Evolutionary conservation across 2,329 filamentous ascomycete genomes (phyloP), one percentile per base, ranked within the genome.

Genomic region (Aureobasidium sp.): DNA sequence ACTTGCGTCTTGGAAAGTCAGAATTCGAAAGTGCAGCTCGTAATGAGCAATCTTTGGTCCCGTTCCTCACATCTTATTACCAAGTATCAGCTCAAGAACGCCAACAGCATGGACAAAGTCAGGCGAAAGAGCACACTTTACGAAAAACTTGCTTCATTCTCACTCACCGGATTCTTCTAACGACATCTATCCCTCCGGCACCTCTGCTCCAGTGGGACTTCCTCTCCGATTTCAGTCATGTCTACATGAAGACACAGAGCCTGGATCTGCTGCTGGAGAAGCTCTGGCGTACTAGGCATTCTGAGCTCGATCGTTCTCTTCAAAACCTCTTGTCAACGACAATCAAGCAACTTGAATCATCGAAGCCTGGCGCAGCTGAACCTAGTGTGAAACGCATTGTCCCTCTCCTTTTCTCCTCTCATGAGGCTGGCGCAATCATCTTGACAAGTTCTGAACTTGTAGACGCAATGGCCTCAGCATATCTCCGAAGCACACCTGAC

Each of bases 391-490:
- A 79, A 51, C 77, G 77, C 11, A 70, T 90, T n/a, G 88, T 85
- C 63, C 80, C 84, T 55, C 75, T 92, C 4, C 75, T 91, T 5
- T 80, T 84, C 67, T 79, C 78, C 7, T 90, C 86, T 5, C 78
- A 84, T 0, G 77, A 80, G 27, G 76, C 76, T 48, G 83, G 80
- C 34, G 73, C 77, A 7, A 79, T 89, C 67, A 87, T 96, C 68
- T 83, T 96, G 67, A 88, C 88, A 0, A 93, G 93, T 0, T 91
- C 89, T 56, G 93, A 97, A 74, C 93, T 94, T 68, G 75, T 96
- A 22, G 93, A 97, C 71, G 85, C 88, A 0, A 79, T 96, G 14
- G 78, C 84, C 41, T 77, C 77, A 55, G 86, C 86, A 64, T 92
- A 87, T 73, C 80, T 78, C 53, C 81, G 87, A 62, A 85, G 84